phyloP scores from a whole-genome alignment of 441 rosid species.

The Populus hybrid region DNA sequence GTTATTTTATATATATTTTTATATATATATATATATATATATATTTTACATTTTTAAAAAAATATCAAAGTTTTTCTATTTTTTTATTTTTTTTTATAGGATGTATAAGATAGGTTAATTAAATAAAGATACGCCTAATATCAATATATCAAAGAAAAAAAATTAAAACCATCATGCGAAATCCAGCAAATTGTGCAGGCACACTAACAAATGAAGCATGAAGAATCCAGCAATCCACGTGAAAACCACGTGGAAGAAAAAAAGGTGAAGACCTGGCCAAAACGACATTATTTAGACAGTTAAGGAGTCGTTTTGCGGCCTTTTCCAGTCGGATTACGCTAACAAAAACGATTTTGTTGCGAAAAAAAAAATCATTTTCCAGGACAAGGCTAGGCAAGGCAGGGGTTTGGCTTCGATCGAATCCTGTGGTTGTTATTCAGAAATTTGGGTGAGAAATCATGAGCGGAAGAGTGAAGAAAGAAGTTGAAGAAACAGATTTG shows the following conservation, averaged over 20 bases:
- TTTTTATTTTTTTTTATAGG: no score
- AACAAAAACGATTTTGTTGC: background rate
- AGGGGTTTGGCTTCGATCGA: background rate
- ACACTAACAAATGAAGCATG: background rate
- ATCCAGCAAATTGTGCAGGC: background rate
- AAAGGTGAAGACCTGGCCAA: background rate
- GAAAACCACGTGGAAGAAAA: background rate
- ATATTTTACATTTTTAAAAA: no score
- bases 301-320: background rate
- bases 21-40: no score
- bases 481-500: constrained; percentile 29
- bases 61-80: no score
- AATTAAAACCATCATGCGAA: background rate
- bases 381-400: background rate
- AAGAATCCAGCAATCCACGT: background rate
- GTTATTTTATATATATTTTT: no score
- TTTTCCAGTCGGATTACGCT: background rate
- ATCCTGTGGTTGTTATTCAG: background rate
- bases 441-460: background rate
- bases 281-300: background rate
- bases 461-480: constrained; percentile 32
- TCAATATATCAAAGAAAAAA: background rate
- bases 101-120: no score
- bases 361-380: background rate
- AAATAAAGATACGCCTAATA: background rate